These are phyloP conservation scores for Phanerodontia chrysosporium DNA, from an alignment of 768 basidiomycete genomes.

Conservation along the genomic window DNA sequence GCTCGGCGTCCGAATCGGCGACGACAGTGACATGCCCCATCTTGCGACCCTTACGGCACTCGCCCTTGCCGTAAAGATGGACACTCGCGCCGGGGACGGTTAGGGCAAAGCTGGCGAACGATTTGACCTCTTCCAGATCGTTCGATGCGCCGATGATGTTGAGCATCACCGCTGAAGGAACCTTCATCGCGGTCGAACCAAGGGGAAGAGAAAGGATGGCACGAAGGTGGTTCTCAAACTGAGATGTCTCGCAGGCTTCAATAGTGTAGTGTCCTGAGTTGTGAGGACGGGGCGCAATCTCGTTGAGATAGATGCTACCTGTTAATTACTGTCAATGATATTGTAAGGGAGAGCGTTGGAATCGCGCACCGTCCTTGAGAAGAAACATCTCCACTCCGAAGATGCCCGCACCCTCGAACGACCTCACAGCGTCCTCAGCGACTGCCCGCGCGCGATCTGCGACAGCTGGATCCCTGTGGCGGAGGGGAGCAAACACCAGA, in stretches of 20 bases:
- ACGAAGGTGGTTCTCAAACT: constrained; percentile 96
- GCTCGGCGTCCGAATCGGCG: constrained; percentile 73
- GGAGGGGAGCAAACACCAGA: constrained; percentile 85
- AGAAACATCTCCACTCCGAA: constrained; percentile 99
- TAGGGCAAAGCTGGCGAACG: constrained; percentile 57
- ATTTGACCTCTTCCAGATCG: constrained; percentile 54
- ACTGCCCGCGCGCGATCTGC: constrained; percentile 57
- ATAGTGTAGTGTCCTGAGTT: constrained; percentile 99
- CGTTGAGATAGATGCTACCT: constrained; percentile 86
- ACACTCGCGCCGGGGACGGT: constrained; percentile 69
- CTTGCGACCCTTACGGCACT: constrained; percentile 86
- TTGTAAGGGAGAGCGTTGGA: too few relatives aligned
- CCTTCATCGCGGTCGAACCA: constrained; percentile 83
- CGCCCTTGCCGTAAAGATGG: constrained; percentile 94
- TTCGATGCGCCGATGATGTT: constrained; percentile 88
- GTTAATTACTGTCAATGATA: too few relatives aligned
- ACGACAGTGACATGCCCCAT: constrained; percentile 97
- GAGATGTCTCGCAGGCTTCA: constrained; percentile 94
- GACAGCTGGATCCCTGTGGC: constrained; percentile 53
- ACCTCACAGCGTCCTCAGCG: constrained; percentile 77
- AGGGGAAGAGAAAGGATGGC: constrained; percentile 88
- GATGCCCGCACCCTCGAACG: constrained; percentile 84
- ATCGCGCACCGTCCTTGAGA: constrained; percentile 77
- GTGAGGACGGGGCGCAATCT: constrained; percentile 96
- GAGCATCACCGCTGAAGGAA: constrained; percentile 86